A percentile compares a stretch with the other conserved stretches of the same genome.
Evolutionary conservation across 208 protist species (phyloP).

Genomic region (Trichomonas vaginalis): DNA sequence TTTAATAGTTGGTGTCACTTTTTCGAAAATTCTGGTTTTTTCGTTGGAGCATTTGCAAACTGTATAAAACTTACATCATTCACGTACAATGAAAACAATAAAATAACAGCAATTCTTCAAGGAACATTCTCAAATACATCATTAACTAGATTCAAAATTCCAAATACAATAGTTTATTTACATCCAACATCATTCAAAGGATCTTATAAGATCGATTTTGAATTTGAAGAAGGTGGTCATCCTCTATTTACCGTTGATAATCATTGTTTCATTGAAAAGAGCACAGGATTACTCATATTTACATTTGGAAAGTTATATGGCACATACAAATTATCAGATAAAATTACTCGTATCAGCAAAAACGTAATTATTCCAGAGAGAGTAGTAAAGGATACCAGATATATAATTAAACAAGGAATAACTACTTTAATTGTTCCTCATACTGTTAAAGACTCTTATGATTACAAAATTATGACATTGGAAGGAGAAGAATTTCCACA

Average conservation of each 20-base stretch:
- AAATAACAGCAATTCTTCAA: not conserved
- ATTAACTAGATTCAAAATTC: no score
- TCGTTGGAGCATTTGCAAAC: not conserved
- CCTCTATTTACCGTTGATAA: not conserved
- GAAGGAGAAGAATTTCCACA: no score
- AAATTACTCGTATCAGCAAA: not conserved
- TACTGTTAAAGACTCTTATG: no score
- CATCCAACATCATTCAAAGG: not conserved
- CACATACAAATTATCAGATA: not conserved
- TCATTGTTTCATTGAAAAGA: not conserved
- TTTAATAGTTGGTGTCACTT: no score
- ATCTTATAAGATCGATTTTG: not conserved
- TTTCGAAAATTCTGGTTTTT: no score
- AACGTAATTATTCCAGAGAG: not conserved
- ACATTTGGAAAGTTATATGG: not conserved
- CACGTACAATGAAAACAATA: not conserved
- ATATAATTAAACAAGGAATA: no score
- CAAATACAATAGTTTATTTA: not conserved
- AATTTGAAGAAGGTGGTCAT: not conserved
- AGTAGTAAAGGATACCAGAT: not conserved
- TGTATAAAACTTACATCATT: not conserved
- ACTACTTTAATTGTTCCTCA: no score
- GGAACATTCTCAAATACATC: not conserved
- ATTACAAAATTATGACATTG: no score
- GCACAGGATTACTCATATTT: not conserved